phyloP scores from a whole-genome alignment of 148 eudicot species.

The Talinum fruticosum region DNA sequence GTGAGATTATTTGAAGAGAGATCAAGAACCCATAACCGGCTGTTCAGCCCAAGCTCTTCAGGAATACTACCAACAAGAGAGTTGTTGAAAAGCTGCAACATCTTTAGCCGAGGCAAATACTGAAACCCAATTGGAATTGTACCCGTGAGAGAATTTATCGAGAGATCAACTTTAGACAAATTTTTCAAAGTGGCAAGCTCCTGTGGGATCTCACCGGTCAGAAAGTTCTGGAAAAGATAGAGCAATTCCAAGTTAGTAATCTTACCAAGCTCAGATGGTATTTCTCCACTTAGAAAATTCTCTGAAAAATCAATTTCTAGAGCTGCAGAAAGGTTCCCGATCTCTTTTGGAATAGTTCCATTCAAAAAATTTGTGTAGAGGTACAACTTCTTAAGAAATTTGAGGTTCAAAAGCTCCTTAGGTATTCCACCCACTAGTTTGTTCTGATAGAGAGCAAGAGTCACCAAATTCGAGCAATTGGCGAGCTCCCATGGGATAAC shows the following conservation, averaged over 20 bases:
- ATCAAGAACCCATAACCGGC: slow-evolving; percentile 34
- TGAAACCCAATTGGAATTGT: slow-evolving; percentile 38
- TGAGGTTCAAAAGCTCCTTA: slow-evolving; percentile 53
- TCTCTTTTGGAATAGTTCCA: slow-evolving; percentile 51
- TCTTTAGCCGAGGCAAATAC: slow-evolving; percentile 26
- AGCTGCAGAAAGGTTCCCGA: slow-evolving; percentile 28
- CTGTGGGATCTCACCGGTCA: slow-evolving; percentile 37
- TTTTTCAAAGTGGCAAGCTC: slow-evolving; percentile 30
- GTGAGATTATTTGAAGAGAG: slow-evolving; percentile 38
- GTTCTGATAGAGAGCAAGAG: slow-evolving; percentile 74
- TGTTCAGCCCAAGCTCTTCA: slow-evolving; percentile 31
- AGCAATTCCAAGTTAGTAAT: slow-evolving; percentile 30
- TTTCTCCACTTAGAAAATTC: slow-evolving; percentile 35
- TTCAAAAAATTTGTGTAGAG: slow-evolving; percentile 63
- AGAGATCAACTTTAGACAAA: slow-evolving; percentile 33
- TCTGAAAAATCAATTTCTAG: slow-evolving; percentile 34
- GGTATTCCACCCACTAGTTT: slow-evolving; percentile 74
- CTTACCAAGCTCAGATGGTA: slow-evolving; percentile 35
- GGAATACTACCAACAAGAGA: slow-evolving; percentile 37
- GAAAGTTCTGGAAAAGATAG: slow-evolving; percentile 35
- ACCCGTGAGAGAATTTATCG: slow-evolving; percentile 34
- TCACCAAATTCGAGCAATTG: slow-evolving; percentile 56
- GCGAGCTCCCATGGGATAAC: slow-evolving; percentile 61
- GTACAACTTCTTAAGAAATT: slow-evolving; percentile 41
- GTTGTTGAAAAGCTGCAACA: slow-evolving; percentile 43